Evolutionary conservation across 495 filamentous ascomycete genomes (phyloP), one percentile per base, ranked within the genome.

Genomic region (Tuber magnatum): DNA sequence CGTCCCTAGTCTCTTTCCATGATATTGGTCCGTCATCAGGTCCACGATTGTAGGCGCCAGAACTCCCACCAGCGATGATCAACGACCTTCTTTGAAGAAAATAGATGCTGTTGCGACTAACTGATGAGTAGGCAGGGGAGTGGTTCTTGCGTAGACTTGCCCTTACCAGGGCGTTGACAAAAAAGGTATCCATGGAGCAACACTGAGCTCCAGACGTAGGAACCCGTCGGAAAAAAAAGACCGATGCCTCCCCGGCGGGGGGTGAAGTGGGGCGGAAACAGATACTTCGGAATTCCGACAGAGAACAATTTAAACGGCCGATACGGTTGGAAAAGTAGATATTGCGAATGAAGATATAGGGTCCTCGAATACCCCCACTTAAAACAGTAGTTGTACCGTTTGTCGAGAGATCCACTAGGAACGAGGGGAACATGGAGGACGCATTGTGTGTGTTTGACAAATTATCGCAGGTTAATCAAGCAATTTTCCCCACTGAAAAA

Each of bases 101-200:
- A 77, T 42, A 40, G 18, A 70, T 41, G 42, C 43, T n/a, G 8
- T 42, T 40, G 14, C 28, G 24, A 46, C 39, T 68, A 43, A 46
- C 14, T 35, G 46, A 71, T 3, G 61, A 28, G 39, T 77, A 40
- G 1, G 71, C 78, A 74, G 83, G 84, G 46, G 86, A 84, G 80
- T 92, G 90, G 39, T 87, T 85, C 76, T 84, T 84, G 79, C 91
- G 92, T 72, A 87, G 85, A 69, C 89, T 86, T 70, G 90, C 92
- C 76, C 87, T 84, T 73, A 89, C 89, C 74, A 93, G 83, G 68
- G 90, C 89, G 77, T 86, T 84, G 75, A 93, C 87, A 83, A 94
- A 93, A 76, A 88, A 83, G 72, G 80, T 83, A 77, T 89, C 88
- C 81, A 88, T 79, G 28, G 76, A 48, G 12, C 44, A 28, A 61